Conservation (phyloP, 1,139 yeast genomes). For the Saccharomyces hybrid region DNA sequence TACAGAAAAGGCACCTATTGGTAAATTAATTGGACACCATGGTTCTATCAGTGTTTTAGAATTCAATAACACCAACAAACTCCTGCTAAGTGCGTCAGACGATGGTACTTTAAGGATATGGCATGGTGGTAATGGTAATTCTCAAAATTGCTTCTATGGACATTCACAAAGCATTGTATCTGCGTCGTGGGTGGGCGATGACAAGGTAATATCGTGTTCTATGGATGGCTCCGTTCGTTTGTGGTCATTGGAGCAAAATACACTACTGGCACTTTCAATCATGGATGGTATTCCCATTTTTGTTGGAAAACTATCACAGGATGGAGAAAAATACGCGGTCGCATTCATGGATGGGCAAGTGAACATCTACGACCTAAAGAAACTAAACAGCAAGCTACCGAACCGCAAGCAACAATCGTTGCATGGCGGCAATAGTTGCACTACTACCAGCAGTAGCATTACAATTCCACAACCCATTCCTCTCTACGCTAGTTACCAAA, state of each 20-base stretch:
- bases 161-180: conserved; percentile 53
- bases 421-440: not conserved
- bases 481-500: not conserved
- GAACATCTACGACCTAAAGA: conserved; percentile 40
- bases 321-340: conserved; percentile 44
- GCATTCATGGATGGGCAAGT: conserved; percentile 55
- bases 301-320: conserved; percentile 46
- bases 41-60: conserved; percentile 50
- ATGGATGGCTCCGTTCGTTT: conserved; percentile 64
- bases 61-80: conserved; percentile 45
- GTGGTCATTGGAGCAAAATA: conserved; percentile 53
- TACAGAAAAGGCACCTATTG: conserved; percentile 45
- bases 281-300: conserved; percentile 48
- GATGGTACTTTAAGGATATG: conserved; percentile 67
- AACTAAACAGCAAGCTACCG: conserved; percentile 30
- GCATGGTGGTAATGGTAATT: conserved; percentile 53
- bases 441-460: not conserved
- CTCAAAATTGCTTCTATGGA: conserved; percentile 38
- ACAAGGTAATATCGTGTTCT: conserved; percentile 42
- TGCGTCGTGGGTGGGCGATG: conserved; percentile 44
- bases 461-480: conserved; percentile 1
- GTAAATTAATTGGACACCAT: conserved; percentile 62
- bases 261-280: conserved; percentile 34
- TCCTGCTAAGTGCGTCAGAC: conserved; percentile 69
- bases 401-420: conserved; percentile 8